Conservation (phyloP, 1,284 basidiomycete genomes). For the Leccinum pseudoinsigne region DNA sequence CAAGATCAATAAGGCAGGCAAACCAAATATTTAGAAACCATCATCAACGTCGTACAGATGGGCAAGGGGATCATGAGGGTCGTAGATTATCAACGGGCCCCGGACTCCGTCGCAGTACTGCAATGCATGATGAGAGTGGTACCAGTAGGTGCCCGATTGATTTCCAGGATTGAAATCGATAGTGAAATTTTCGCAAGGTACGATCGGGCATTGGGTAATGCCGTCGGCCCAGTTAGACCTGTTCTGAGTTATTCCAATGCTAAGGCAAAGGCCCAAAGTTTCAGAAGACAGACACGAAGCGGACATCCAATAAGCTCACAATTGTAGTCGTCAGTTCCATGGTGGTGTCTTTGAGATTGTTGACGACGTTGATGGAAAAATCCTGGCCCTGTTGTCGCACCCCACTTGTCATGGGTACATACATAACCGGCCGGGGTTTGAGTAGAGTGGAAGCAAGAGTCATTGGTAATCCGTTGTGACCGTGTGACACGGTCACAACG, state of each 20-base stretch:
- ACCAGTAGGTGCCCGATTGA: slow-evolving; percentile 46
- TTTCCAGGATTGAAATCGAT: slow-evolving; percentile 38
- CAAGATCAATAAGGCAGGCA: not conserved
- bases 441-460: too few species aligned
- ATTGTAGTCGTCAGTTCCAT: slow-evolving; percentile 33
- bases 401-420: not conserved
- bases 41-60: slow-evolving; percentile 45
- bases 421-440: too few species aligned
- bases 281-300: not conserved
- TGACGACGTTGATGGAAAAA: slow-evolving; percentile 31
- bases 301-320: slow-evolving; percentile 16
- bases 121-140: slow-evolving; percentile 39
- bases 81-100: slow-evolving; percentile 49
- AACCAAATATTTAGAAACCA: slow-evolving; percentile 28
- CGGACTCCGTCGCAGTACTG: slow-evolving; percentile 48
- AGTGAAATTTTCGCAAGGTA: slow-evolving; percentile 38
- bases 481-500: too few species aligned
- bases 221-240: slow-evolving; percentile 36
- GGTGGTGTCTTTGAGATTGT: slow-evolving; percentile 23
- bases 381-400: slow-evolving; percentile 19
- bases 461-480: too few species aligned
- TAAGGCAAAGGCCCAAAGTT: slow-evolving; percentile 10
- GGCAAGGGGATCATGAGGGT: slow-evolving; percentile 44
- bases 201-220: slow-evolving; percentile 48
- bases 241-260: slow-evolving; percentile 40